Conservation (phyloP, 495 filamentous ascomycete species). For the Sordaria brevicollis region DNA sequence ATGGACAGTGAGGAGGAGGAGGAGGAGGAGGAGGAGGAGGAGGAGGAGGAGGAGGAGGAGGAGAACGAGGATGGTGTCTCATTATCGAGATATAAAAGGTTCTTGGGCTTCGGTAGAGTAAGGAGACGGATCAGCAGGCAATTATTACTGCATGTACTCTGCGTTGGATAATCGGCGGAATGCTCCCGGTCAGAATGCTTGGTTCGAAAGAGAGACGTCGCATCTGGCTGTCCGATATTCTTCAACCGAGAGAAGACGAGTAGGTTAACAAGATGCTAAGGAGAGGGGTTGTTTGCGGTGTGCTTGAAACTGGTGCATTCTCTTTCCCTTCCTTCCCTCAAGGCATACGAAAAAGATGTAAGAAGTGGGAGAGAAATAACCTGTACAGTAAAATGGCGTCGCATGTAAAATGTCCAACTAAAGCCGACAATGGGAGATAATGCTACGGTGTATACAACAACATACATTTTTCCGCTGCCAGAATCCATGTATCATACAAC, state of each 20-base stretch:
- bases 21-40: conserved; percentile 9
- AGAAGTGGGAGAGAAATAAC: background rate
- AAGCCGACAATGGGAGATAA: background rate
- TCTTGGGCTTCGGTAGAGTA: background rate
- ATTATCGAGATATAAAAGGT: background rate
- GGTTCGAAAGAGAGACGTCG: background rate
- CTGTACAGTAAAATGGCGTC: background rate
- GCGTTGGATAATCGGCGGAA: background rate
- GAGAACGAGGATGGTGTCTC: background rate
- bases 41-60: background rate
- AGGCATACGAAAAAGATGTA: background rate
- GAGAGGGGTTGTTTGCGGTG: background rate
- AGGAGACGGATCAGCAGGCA: background rate
- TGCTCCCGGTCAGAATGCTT: background rate
- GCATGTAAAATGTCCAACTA: background rate
- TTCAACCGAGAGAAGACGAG: background rate
- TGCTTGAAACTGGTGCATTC: background rate
- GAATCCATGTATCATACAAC: background rate
- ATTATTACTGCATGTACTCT: background rate
- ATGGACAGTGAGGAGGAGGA: too few species aligned
- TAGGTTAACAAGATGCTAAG: background rate
- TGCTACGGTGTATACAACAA: background rate
- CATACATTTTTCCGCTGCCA: background rate
- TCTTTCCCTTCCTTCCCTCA: background rate
- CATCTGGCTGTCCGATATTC: background rate